These are phyloP conservation scores for Aureobasidium sp. DNA, from an alignment of 2,329 filamentous ascomycete genomes.

Conservation along the genomic window DNA sequence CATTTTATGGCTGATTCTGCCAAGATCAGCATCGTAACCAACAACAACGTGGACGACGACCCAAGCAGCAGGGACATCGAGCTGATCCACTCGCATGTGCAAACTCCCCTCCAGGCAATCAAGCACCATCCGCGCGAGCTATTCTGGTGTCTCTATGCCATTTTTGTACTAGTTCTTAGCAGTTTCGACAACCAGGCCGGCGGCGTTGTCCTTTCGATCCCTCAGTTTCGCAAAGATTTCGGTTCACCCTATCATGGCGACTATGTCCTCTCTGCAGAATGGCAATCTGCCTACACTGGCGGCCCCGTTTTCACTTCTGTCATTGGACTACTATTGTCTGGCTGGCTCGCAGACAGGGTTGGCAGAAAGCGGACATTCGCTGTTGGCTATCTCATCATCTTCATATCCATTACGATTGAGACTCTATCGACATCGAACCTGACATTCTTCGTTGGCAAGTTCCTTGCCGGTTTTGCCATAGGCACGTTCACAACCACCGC, in stretches of 20 bases:
- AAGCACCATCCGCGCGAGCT: constrained; percentile 25
- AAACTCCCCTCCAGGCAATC: constrained; percentile 17
- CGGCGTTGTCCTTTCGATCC: constrained; percentile 37
- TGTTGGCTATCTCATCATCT: constrained; percentile 30
- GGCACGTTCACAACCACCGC: constrained; percentile 33
- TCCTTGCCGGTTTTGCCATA: constrained; percentile 35
- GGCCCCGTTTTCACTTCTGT: constrained; percentile 34
- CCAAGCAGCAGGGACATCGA: neutral
- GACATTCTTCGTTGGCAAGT: constrained; percentile 36
- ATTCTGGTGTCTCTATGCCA: constrained; percentile 33
- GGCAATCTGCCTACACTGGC: constrained; percentile 39
- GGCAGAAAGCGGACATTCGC: constrained; percentile 29
- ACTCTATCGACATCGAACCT: constrained; percentile 35
- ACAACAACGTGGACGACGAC: neutral
- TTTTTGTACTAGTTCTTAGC: constrained; percentile 34
- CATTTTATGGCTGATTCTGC: neutral
- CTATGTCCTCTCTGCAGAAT: constrained; percentile 36
- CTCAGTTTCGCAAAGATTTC: constrained; percentile 40
- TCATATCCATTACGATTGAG: constrained; percentile 34
- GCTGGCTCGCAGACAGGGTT: constrained; percentile 31
- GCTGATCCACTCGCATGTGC: neutral
- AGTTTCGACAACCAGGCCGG: constrained; percentile 37
- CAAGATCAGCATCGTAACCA: neutral
- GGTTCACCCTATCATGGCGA: constrained; percentile 29
- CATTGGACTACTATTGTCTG: constrained; percentile 29